A percentile compares a stretch with the other conserved stretches of the same genome.
Evolutionary conservation across 2,329 filamentous ascomycete genomes (phyloP).

Genomic region (Talaromyces marneffei): DNA sequence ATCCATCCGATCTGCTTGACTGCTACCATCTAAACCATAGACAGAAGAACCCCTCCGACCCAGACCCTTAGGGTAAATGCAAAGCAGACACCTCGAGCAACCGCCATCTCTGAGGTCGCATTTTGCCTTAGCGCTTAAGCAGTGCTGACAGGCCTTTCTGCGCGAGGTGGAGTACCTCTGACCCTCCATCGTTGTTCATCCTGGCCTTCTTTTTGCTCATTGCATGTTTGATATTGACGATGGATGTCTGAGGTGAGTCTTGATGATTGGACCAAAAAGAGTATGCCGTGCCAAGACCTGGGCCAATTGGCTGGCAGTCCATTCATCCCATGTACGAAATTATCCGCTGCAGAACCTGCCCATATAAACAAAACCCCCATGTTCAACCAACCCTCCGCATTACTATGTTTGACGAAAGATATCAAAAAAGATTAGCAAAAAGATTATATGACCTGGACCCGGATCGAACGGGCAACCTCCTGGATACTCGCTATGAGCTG

Average conservation of each 20-base stretch:
- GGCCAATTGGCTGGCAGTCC: too few relatives aligned
- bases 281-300: neutral
- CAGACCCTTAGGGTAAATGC: conserved; percentile 9
- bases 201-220: neutral
- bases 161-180: conserved; percentile 9
- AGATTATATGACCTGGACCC: too few relatives aligned
- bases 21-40: neutral
- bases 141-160: conserved; percentile 15
- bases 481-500: too few relatives aligned
- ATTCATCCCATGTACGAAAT: too few relatives aligned
- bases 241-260: neutral
- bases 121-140: conserved; percentile 11
- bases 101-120: conserved; percentile 11
- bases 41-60: neutral
- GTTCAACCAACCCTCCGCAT: too few relatives aligned
- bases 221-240: neutral
- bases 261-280: neutral
- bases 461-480: too few relatives aligned
- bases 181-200: conserved; percentile 1
- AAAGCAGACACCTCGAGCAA: conserved; percentile 14
- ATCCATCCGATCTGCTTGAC: neutral
- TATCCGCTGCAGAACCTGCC: too few relatives aligned
- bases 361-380: too few relatives aligned
- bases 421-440: too few relatives aligned
- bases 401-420: too few relatives aligned